phyloP scores from a whole-genome alignment of 2,329 filamentous ascomycete species.

The Neofusicoccum kwambonambiense region DNA sequence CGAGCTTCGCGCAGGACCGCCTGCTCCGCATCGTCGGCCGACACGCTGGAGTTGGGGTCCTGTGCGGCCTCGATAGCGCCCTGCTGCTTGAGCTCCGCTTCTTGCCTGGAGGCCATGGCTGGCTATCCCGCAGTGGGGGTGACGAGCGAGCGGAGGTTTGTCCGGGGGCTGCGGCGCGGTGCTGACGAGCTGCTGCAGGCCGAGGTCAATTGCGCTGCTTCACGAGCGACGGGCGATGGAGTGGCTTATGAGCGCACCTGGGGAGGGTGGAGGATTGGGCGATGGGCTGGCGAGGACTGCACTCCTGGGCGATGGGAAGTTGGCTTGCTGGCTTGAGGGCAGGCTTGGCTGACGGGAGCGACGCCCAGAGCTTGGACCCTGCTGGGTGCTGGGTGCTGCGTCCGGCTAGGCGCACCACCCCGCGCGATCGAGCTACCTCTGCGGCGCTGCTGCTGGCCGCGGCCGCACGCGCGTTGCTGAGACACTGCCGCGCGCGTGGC shows the following conservation, averaged over 20 bases:
- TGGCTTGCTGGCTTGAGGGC: conserved; percentile 6
- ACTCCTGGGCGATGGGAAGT: conserved; percentile 5
- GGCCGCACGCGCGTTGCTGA: background rate
- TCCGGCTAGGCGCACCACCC: conserved; percentile 9
- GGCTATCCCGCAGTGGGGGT: conserved; percentile 14
- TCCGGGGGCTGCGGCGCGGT: conserved; percentile 6
- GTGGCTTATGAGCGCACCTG: background rate
- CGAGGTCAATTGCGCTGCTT: background rate
- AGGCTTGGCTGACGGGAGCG: conserved; percentile 13
- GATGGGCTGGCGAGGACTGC: background rate
- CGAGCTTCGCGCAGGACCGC: conserved; percentile 74
- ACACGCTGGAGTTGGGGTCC: conserved; percentile 66
- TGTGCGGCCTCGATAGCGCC: conserved; percentile 74
- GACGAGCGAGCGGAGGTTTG: background rate
- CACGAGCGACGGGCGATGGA: background rate
- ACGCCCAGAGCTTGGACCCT: conserved; percentile 6
- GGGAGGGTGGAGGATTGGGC: background rate
- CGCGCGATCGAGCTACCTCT: background rate
- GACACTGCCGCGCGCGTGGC: background rate
- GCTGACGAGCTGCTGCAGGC: background rate
- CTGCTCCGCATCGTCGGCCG: conserved; percentile 69
- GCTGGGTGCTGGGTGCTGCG: background rate
- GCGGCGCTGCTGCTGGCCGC: background rate
- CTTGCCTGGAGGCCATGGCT: conserved; percentile 15
- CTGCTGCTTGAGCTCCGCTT: conserved; percentile 74